Base-by-base conservation (phyloP, 2,329 filamentous ascomycete species). In the Fusarium floridanum region DNA sequence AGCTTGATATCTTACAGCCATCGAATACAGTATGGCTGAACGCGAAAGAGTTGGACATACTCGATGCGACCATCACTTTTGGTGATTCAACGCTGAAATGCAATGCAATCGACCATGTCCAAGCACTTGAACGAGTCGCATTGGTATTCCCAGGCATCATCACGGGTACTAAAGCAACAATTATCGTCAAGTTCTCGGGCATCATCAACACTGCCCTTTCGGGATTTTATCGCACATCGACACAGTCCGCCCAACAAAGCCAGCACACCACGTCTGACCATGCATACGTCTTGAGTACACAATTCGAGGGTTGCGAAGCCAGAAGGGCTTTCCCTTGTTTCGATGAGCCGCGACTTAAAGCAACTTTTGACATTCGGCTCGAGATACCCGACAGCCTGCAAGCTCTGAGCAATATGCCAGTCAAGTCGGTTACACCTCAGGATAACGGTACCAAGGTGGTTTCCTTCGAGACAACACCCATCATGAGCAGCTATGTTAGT, bases 271-370 rank as follows among this genome's bases (percentile, higher is more conserved):
- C 5, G 3, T 34, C 88, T 55, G 87, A 91, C 77, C 89, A 87
- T 80, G 89, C 90, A 81, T 89, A 89, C 80, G 95, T 95, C 93
- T 87, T 97, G 83, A 97, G 94, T 86, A 99, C 97, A 57, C 97
- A 99, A 82, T 98, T 99, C 81, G 96, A 99, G 86, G 93, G 95
- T 48, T 97, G 95, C 81, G 96, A 98, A 84, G 96, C 97, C 70
- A 92, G 97, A 75, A 90, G 95, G 76, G 95, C 96, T 7, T 98
- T 98, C 84, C 97, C 97, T 59, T 98, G 96, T 85, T 98, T 98
- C 80, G 97, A 98, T 81, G 97, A 99, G 85, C 97, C 97, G 41
- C 97, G 97, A 79, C 89, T 98, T 73, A 98, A 99, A 85, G 94
- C 96, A 12, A 96, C 95, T 5, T 98, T 98, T 81, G 95, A 98